These are phyloP conservation scores for Saccharomyces hybrid DNA, from an alignment of 1,139 yeast species.

Conservation along the genomic window DNA sequence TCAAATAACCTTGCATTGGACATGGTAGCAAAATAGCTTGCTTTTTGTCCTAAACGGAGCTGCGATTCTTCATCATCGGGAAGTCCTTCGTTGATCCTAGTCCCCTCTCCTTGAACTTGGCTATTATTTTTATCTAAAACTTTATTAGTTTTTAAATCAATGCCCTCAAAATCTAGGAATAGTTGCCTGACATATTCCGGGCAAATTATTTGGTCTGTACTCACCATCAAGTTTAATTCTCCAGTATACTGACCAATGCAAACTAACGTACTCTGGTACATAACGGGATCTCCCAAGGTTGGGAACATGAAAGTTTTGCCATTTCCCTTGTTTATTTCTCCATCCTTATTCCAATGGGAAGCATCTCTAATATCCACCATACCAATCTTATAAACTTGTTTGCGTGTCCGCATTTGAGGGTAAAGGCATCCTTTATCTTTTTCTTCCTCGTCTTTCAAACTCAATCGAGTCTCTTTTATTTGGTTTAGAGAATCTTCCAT, in stretches of 20 bases:
- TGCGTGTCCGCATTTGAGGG: conserved; percentile 13
- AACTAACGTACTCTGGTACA: conserved; percentile 40
- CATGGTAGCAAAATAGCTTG: background rate
- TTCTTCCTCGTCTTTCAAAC: conserved; percentile 10
- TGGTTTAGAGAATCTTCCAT: background rate
- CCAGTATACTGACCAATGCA: conserved; percentile 62
- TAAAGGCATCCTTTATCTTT: conserved; percentile 12
- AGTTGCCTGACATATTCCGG: conserved; percentile 32
- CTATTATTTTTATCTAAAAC: background rate
- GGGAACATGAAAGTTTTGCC: conserved; percentile 45
- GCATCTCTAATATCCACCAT: conserved; percentile 58
- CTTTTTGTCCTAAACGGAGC: background rate
- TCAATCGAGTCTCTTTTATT: background rate
- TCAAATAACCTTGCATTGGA: background rate
- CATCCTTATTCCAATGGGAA: conserved; percentile 47
- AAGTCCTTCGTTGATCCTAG: background rate
- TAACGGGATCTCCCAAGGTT: conserved; percentile 46
- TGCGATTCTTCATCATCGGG: background rate
- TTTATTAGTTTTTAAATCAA: conserved; percentile 11
- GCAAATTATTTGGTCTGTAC: conserved; percentile 43
- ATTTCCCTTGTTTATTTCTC: conserved; percentile 41
- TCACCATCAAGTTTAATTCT: conserved; percentile 41
- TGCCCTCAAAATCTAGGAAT: conserved; percentile 26
- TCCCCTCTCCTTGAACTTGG: background rate
- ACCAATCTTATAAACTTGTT: conserved; percentile 14